phyloP scores from a whole-genome alignment of 2,329 filamentous ascomycete genomes.

The Colletotrichum camelliae region DNA sequence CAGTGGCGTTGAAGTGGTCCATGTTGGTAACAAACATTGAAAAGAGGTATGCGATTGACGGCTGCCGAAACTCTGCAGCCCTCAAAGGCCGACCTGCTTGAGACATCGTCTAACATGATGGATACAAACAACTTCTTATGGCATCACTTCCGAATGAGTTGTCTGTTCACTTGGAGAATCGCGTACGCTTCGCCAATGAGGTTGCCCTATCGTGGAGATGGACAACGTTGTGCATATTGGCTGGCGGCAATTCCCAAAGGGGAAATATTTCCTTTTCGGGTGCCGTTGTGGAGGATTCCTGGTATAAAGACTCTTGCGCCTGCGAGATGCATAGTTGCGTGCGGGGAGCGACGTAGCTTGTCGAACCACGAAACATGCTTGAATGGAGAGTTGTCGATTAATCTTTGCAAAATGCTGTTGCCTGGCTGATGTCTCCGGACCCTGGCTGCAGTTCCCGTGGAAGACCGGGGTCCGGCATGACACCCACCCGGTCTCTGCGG shows the following conservation, averaged over 20 bases:
- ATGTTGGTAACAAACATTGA: constrained; percentile 25
- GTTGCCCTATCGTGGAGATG: background rate
- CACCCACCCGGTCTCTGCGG: background rate
- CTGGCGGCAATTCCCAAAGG: background rate
- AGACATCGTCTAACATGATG: background rate
- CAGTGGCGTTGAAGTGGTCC: constrained; percentile 44
- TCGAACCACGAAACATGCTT: background rate
- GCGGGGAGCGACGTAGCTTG: background rate
- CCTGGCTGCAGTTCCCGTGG: background rate
- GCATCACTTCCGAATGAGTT: background rate
- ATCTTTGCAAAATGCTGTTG: background rate
- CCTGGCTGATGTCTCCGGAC: background rate
- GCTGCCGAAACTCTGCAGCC: background rate
- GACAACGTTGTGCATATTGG: background rate
- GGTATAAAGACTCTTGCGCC: background rate
- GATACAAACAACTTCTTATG: background rate
- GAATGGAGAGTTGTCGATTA: background rate
- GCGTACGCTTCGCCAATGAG: background rate
- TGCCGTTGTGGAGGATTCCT: background rate
- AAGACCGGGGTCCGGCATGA: background rate
- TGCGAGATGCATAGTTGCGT: background rate
- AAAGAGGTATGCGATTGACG: background rate
- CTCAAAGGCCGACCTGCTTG: background rate
- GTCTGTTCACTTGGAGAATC: background rate
- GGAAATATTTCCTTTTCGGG: background rate